Conservation (phyloP, 1,139 yeast species). For the Hansenula sp. region DNA sequence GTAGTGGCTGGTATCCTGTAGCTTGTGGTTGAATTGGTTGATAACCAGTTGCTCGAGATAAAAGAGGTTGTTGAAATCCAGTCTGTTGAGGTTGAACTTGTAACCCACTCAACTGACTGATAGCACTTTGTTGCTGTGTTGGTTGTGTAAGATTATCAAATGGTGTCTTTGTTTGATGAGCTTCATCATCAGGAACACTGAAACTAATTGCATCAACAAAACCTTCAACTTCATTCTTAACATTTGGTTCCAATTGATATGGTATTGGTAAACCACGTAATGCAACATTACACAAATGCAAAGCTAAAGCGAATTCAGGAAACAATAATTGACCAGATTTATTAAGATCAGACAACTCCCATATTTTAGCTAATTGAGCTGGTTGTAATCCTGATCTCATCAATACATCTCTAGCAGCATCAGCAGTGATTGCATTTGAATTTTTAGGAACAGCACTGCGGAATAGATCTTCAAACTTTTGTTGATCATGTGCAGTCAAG, state of each 20-base stretch:
- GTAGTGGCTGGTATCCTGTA: slow-evolving; percentile 24
- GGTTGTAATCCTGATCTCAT: slow-evolving; percentile 80
- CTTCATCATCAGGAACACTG: slow-evolving; percentile 59
- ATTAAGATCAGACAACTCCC: slow-evolving; percentile 87
- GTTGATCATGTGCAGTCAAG: slow-evolving; percentile 80
- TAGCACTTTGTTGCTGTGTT: background rate
- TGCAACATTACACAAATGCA: slow-evolving; percentile 79
- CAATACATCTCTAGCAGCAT: slow-evolving; percentile 76
- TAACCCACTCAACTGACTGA: background rate
- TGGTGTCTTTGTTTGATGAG: slow-evolving; percentile 24
- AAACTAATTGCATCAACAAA: slow-evolving; percentile 89
- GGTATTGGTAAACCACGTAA: slow-evolving; percentile 80
- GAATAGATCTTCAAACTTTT: slow-evolving; percentile 80
- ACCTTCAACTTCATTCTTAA: slow-evolving; percentile 80
- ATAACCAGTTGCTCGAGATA: slow-evolving; percentile 9
- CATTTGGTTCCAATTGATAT: slow-evolving; percentile 59
- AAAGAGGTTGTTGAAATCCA: slow-evolving; percentile 7
- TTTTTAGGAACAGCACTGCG: slow-evolving; percentile 71
- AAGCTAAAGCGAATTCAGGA: slow-evolving; percentile 92
- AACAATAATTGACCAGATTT: slow-evolving; percentile 81
- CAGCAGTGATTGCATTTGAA: slow-evolving; percentile 71
- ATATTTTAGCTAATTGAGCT: slow-evolving; percentile 73
- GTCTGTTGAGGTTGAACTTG: slow-evolving; percentile 11
- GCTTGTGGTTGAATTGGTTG: slow-evolving; percentile 18
- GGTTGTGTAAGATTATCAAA: slow-evolving; percentile 19